Evolutionary conservation across 148 eudicot species (phyloP).

Genomic region (Camellia lanceoleosa): DNA sequence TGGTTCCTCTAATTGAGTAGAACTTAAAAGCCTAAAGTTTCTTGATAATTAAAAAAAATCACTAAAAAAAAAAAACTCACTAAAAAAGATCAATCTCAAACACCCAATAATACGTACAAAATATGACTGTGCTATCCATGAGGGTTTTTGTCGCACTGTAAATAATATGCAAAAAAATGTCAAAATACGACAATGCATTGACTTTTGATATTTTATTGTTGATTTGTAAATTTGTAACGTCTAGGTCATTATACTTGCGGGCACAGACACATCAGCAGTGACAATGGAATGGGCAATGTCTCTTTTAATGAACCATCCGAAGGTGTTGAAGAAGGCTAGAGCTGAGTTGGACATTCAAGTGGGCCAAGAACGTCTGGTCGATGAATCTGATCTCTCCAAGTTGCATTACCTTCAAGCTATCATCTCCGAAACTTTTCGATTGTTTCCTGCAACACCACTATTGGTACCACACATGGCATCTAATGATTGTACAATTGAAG

Average conservation of each 20-base stretch:
- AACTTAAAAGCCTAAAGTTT: too few relatives aligned
- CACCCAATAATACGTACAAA: too few relatives aligned
- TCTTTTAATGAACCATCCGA: conserved; percentile 26
- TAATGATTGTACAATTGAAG: conserved; percentile 19
- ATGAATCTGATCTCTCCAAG: conserved; percentile 23
- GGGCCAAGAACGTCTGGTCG: conserved; percentile 18
- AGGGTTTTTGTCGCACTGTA: too few relatives aligned
- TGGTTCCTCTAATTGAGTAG: too few relatives aligned
- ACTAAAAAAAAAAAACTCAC: too few relatives aligned
- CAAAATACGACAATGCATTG: too few relatives aligned
- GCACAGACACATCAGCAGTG: conserved; percentile 27
- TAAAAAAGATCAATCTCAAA: too few relatives aligned
- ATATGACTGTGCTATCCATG: too few relatives aligned
- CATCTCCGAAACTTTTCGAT: conserved; percentile 23
- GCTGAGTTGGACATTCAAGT: conserved; percentile 24
- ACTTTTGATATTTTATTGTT: neutral
- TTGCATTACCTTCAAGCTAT: conserved; percentile 22
- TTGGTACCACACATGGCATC: conserved; percentile 28
- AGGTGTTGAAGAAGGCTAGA: conserved; percentile 14
- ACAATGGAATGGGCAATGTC: conserved; percentile 36
- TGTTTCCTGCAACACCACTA: conserved; percentile 28
- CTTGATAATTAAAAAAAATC: too few relatives aligned
- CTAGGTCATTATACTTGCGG: conserved; percentile 25
- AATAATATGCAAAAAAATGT: too few relatives aligned
- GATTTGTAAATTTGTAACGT: neutral